These are phyloP conservation scores for Malania oleifera DNA, from an alignment of 164 flowering plant species.

Conservation along the genomic window DNA sequence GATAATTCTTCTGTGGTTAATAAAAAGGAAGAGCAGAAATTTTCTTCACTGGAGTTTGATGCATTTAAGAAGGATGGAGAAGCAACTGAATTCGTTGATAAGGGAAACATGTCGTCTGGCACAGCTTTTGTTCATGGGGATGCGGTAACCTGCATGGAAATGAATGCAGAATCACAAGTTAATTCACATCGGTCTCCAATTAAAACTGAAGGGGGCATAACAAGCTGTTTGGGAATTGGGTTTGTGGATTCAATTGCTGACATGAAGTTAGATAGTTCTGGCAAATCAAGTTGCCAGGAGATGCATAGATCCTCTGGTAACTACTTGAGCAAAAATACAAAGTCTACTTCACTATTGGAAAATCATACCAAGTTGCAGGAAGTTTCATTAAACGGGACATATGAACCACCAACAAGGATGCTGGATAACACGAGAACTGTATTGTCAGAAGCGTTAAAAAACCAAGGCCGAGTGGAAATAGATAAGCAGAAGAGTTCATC, in stretches of 20 bases:
- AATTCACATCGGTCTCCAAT: background rate
- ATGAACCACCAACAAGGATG: too few species aligned
- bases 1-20: constrained; percentile 13
- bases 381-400: too few species aligned
- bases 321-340: background rate
- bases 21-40: constrained; percentile 11
- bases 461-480: background rate
- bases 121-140: background rate
- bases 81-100: constrained; percentile 3
- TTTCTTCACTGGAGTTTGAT: background rate
- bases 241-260: constrained; percentile 5
- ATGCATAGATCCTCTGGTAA: background rate
- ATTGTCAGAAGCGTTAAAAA: too few species aligned
- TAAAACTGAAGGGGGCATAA: background rate
- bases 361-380: too few species aligned
- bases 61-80: constrained; percentile 13
- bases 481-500: constrained; percentile 3
- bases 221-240: constrained; percentile 7
- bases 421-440: too few species aligned
- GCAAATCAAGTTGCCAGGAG: background rate
- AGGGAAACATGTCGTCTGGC: background rate
- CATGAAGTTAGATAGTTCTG: constrained; percentile 18
- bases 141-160: constrained; percentile 7
- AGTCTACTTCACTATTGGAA: too few species aligned
- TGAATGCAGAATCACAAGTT: constrained; percentile 6